Conservation (phyloP, 176 grass and related monocot species). For the Typha latifolia region DNA sequence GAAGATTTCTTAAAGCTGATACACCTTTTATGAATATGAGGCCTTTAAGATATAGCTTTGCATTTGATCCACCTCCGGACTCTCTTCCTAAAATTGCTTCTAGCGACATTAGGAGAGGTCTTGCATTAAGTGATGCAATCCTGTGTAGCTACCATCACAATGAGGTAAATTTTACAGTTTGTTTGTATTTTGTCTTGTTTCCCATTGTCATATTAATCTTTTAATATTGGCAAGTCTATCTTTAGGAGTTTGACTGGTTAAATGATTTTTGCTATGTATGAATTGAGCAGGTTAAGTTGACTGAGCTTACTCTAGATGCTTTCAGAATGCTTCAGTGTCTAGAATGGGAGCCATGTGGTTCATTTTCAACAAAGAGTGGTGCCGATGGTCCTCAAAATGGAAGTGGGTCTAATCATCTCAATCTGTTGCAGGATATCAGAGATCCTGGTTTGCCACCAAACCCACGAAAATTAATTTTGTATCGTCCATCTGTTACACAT, state of each 20-base stretch:
- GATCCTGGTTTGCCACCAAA: slow-evolving; percentile 73
- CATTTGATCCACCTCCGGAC: slow-evolving; percentile 63
- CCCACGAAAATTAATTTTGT: slow-evolving; percentile 67
- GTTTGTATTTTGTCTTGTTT: slow-evolving; percentile 1
- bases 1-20: slow-evolving; percentile 70
- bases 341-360: slow-evolving; percentile 90
- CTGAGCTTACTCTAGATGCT: slow-evolving; percentile 74
- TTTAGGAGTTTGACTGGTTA: neutral
- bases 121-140: slow-evolving; percentile 51
- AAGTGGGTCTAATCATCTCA: slow-evolving; percentile 44
- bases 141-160: slow-evolving; percentile 66
- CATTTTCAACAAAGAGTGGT: slow-evolving; percentile 51
- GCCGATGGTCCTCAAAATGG: slow-evolving; percentile 44
- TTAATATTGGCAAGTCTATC: neutral
- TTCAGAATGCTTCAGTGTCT: slow-evolving; percentile 96
- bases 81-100: slow-evolving; percentile 27
- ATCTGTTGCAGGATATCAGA: slow-evolving; percentile 70
- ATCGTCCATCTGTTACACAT: slow-evolving; percentile 66
- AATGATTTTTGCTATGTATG: slow-evolving; percentile 2
- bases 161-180: slow-evolving; percentile 36
- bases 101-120: slow-evolving; percentile 44
- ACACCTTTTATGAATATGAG: slow-evolving; percentile 79
- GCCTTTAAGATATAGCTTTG: slow-evolving; percentile 77
- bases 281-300: slow-evolving; percentile 71
- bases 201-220: neutral